These are phyloP conservation scores for Arxiozyma bovina DNA, from an alignment of 1,139 yeast species.

Conservation along the genomic window DNA sequence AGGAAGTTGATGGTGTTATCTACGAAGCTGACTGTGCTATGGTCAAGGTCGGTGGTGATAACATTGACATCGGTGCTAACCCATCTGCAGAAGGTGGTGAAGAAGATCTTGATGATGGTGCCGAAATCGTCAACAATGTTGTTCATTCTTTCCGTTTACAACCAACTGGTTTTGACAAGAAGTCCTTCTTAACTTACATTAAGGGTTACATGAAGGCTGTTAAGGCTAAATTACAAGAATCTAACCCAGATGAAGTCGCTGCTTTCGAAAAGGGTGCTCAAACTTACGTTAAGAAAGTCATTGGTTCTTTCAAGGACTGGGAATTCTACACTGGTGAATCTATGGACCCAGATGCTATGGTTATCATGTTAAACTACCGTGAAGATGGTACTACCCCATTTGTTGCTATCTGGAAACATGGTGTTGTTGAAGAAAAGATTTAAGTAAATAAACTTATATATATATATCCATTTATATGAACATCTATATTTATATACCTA, in stretches of 20 bases:
- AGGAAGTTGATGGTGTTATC: slow-evolving; percentile 78
- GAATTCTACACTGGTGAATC: slow-evolving; percentile 99
- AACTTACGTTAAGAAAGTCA: slow-evolving; percentile 88
- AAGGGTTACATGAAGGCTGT: slow-evolving; percentile 97
- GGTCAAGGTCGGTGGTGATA: slow-evolving; percentile 82
- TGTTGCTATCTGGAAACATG: slow-evolving; percentile 98
- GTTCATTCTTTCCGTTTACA: slow-evolving; percentile 98
- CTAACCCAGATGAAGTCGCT: slow-evolving; percentile 77
- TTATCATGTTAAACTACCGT: slow-evolving; percentile 97
- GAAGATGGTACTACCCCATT: slow-evolving; percentile 98
- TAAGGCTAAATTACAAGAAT: slow-evolving; percentile 82
- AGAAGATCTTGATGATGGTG: slow-evolving; percentile 75
- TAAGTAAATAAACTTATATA: slow-evolving; percentile 35
- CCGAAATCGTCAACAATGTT: slow-evolving; percentile 91
- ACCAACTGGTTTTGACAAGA: slow-evolving; percentile 92
- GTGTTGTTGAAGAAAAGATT: slow-evolving; percentile 81
- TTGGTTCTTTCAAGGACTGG: slow-evolving; percentile 95
- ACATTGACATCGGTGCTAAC: slow-evolving; percentile 98
- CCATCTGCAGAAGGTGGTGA: slow-evolving; percentile 96
- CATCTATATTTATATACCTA: no score
- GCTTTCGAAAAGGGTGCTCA: slow-evolving; percentile 95
- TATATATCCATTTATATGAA: no score
- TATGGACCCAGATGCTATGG: slow-evolving; percentile 99
- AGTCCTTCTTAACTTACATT: slow-evolving; percentile 89
- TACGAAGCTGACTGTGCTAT: slow-evolving; percentile 95